Base-by-base conservation (phyloP, 1,139 yeast genomes). In the Yamadazyma triangularis region DNA sequence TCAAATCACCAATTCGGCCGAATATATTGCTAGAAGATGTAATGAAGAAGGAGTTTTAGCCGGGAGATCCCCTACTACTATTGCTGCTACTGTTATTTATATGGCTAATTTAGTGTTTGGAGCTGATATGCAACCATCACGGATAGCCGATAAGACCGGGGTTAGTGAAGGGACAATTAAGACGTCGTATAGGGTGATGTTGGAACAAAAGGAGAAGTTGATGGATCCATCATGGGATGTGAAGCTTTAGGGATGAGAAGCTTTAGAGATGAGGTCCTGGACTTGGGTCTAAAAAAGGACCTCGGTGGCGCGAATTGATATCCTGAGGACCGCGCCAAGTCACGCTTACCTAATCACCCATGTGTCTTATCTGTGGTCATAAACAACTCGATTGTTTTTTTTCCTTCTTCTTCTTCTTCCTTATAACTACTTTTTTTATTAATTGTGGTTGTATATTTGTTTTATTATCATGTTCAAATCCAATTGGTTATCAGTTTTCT, bases 221-320 rank as follows among this genome's bases (percentile, higher is more conserved):
- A 71, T 87, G 14, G 95, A 87, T 51, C 91, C 88, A 21, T 72
- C 71, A 41, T 84, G 96, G 89, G n/a, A n/a, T n/a, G n/a, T n/a
- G n/a, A n/a, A n/a, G n/a, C n/a, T n/a, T n/a, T n/a, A n/a, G n/a
- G 15, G 66, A 60, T 98, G 98, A 85, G 98, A 67, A 91, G 98
- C 2, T 91, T 91, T 59, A 78, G 84, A 40, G 91, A 91, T 56
- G 98, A 91, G 56, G 98, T 91, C 56, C 97, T 89, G 59, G 93
- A 91, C 45, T 95, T 95, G 47, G 97, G 88, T 53, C 8, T 8
- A n/a, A n/a, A n/a, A n/a, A n/a, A n/a, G n/a, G n/a, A n/a, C n/a
- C n/a, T n/a, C n/a, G n/a, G n/a, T n/a, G n/a, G n/a, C n/a, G n/a
- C n/a, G n/a, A n/a, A n/a, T n/a, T n/a, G n/a, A n/a, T n/a, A n/a